Conservation (phyloP, 495 filamentous ascomycete species). For the Penicillium herquei region DNA sequence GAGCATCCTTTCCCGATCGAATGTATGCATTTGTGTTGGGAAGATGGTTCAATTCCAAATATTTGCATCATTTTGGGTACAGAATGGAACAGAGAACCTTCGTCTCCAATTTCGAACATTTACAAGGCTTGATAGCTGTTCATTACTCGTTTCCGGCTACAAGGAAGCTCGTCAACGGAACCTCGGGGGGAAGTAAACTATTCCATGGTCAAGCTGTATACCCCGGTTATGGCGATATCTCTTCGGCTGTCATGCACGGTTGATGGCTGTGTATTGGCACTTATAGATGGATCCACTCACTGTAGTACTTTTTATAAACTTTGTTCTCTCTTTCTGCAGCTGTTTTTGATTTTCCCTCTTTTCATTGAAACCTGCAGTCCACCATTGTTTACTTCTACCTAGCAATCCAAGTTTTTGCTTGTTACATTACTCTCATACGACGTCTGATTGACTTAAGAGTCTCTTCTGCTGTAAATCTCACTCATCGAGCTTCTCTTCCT, state of each 20-base stretch:
- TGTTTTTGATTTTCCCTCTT: background rate
- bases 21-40: background rate
- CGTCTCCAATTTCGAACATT: background rate
- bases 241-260: conserved; percentile 12
- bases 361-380: background rate
- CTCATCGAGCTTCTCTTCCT: background rate
- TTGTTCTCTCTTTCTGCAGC: background rate
- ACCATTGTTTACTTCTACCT: background rate
- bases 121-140: background rate
- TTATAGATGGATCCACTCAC: background rate
- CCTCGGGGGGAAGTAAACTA: conserved; percentile 11
- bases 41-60: background rate
- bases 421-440: too few species aligned
- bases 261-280: background rate
- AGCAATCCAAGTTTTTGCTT: too few species aligned
- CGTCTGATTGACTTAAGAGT: background rate
- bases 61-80: background rate
- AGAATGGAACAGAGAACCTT: background rate
- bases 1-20: background rate
- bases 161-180: conserved; percentile 1
- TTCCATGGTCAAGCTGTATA: conserved; percentile 16
- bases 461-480: background rate
- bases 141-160: background rate
- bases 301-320: background rate
- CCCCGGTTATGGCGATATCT: conserved; percentile 13